A percentile compares a stretch with the other conserved stretches of the same genome.
These are phyloP conservation scores for Clarireedia homoeocarpa DNA, from an alignment of 2,329 filamentous ascomycete species.

Conservation along the genomic window DNA sequence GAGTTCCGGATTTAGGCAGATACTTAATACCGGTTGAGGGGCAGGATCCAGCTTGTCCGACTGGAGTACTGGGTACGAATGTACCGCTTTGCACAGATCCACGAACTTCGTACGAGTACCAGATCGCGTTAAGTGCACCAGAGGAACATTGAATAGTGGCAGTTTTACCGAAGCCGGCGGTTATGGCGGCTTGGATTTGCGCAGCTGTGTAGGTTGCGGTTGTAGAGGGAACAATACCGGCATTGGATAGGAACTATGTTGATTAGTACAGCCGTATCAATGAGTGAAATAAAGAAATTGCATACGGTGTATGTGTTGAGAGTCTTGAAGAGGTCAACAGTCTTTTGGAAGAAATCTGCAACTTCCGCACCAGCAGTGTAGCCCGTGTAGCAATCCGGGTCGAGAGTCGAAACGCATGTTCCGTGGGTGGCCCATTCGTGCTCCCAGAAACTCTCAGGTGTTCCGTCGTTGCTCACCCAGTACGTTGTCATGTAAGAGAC, in stretches of 20 bases:
- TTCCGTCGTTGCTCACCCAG: conserved; percentile 51
- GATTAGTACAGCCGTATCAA: not conserved
- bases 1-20: conserved; percentile 39
- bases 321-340: conserved; percentile 43
- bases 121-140: conserved; percentile 41
- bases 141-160: conserved; percentile 39
- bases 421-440: conserved; percentile 73
- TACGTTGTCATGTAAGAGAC: conserved; percentile 61
- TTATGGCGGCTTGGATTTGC: conserved; percentile 36
- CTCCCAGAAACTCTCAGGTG: conserved; percentile 60
- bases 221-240: conserved; percentile 48
- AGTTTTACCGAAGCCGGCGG: conserved; percentile 36
- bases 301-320: conserved; percentile 55
- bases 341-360: conserved; percentile 39
- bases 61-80: conserved; percentile 34
- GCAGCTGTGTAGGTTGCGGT: conserved; percentile 35
- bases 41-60: conserved; percentile 35
- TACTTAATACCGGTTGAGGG: conserved; percentile 47
- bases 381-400: conserved; percentile 55
- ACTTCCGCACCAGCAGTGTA: conserved; percentile 37
- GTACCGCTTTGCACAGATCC: conserved; percentile 43
- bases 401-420: conserved; percentile 62
- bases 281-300: not conserved
- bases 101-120: conserved; percentile 46
- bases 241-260: conserved; percentile 45